These are phyloP conservation scores for Begonia loranthoides DNA, from an alignment of 306 rosid species.

Conservation along the genomic window DNA sequence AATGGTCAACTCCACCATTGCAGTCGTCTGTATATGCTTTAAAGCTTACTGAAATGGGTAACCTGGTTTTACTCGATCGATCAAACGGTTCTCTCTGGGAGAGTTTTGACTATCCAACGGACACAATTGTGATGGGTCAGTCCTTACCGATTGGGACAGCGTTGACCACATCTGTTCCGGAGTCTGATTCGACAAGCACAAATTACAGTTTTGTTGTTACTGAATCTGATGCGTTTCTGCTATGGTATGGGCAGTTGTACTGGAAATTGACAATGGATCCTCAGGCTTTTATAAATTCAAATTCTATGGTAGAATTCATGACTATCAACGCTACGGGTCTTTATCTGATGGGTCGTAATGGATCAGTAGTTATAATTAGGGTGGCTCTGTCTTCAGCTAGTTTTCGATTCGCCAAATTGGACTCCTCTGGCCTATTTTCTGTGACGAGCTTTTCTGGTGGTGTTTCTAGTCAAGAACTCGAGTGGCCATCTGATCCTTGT, in stretches of 20 bases:
- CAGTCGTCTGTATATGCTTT: conserved; percentile 31
- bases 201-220: conserved; percentile 32
- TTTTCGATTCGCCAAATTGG: conserved; percentile 53
- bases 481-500: conserved; percentile 47
- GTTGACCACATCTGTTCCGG: conserved; percentile 33
- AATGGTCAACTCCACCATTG: conserved; percentile 69
- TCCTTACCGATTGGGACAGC: conserved; percentile 32
- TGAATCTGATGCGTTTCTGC: conserved; percentile 48
- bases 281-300: conserved; percentile 25
- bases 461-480: conserved; percentile 39
- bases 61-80: conserved; percentile 52
- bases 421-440: conserved; percentile 33
- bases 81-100: conserved; percentile 77
- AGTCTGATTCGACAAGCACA: conserved; percentile 40
- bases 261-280: conserved; percentile 62
- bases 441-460: conserved; percentile 43
- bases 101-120: conserved; percentile 71
- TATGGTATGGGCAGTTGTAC: conserved; percentile 66
- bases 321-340: conserved; percentile 42
- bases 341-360: conserved; percentile 41
- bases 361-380: conserved; percentile 28
- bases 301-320: conserved; percentile 37
- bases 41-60: conserved; percentile 56
- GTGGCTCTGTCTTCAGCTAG: conserved; percentile 28
- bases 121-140: conserved; percentile 76